Evolutionary conservation across 2,329 filamentous ascomycete genomes (phyloP).

Genomic region (Niveomyces coronatus): DNA sequence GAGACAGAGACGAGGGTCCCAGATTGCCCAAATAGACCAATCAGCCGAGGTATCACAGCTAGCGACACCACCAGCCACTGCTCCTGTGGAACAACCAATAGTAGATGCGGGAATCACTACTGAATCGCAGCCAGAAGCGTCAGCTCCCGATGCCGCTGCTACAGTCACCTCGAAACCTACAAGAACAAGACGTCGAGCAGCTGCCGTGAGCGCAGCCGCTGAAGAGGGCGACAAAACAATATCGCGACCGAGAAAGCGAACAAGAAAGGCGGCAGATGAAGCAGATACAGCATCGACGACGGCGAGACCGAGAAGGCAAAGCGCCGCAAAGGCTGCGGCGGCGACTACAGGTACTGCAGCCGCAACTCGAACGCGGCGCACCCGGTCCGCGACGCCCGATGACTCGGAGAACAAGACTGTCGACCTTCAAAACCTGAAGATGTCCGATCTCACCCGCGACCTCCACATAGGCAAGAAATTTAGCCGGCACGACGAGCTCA

Average conservation of each 20-base stretch:
- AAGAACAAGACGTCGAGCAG: slow-evolving; percentile 1
- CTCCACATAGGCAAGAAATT: slow-evolving; percentile 65
- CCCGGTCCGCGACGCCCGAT: slow-evolving; percentile 48
- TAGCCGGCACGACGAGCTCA: slow-evolving; percentile 61
- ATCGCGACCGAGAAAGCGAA: slow-evolving; percentile 6
- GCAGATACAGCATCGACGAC: neutral
- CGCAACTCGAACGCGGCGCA: slow-evolving; percentile 20
- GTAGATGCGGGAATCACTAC: neutral
- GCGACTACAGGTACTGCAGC: slow-evolving; percentile 11
- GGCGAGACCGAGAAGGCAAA: slow-evolving; percentile 5
- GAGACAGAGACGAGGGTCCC: slow-evolving; percentile 6
- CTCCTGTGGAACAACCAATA: neutral
- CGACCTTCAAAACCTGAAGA: slow-evolving; percentile 55
- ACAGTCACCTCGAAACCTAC: neutral
- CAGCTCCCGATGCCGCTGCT: neutral
- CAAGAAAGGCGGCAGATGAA: slow-evolving; percentile 2
- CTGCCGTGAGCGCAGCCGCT: neutral
- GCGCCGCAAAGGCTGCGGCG: neutral
- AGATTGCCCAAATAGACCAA: neutral
- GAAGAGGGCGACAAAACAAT: neutral
- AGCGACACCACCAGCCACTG: slow-evolving; percentile 1
- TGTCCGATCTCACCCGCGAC: slow-evolving; percentile 63
- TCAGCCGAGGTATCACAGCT: neutral
- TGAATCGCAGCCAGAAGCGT: slow-evolving; percentile 2
- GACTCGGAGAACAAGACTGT: slow-evolving; percentile 53